A percentile compares a stretch with the other conserved stretches of the same genome.
phyloP scores from a whole-genome alignment of 352 stramenopile genomes.

The Pythium apleroticum region DNA sequence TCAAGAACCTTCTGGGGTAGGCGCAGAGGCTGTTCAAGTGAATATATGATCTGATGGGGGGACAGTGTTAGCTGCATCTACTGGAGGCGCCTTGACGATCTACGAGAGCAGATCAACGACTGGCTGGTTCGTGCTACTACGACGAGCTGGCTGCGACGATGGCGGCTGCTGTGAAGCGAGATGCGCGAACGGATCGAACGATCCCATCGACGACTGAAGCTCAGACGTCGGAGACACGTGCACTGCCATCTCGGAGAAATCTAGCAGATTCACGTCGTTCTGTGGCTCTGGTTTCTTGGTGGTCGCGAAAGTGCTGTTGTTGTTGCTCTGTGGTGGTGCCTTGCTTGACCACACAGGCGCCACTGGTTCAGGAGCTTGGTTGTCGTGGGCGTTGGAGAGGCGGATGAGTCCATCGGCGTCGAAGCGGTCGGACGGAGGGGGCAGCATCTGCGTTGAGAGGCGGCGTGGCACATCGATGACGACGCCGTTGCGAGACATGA shows the following conservation, averaged over 20 bases:
- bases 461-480: constrained; percentile 32
- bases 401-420: constrained; percentile 25
- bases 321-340: background rate
- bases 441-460: constrained; percentile 20
- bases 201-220: constrained; percentile 19
- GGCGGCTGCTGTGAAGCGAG: constrained; percentile 18
- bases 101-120: constrained; percentile 53
- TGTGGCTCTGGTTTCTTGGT: background rate
- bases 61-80: no score
- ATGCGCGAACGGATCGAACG: constrained; percentile 46
- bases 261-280: constrained; percentile 52
- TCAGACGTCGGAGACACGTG: constrained; percentile 41
- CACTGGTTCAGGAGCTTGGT: constrained; percentile 14
- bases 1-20: constrained; percentile 86
- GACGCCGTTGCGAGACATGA: constrained; percentile 52
- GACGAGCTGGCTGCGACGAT: constrained; percentile 25
- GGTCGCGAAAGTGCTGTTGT: background rate
- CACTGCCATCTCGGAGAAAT: constrained; percentile 64
- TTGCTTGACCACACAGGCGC: background rate
- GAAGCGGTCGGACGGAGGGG: constrained; percentile 21
- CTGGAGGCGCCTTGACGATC: background rate
- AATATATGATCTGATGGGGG: background rate
- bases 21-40: background rate
- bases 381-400: constrained; percentile 15
- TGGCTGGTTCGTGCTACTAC: constrained; percentile 21